Conservation (phyloP, 345 rosid species). For the Chamaenerion angustifolium region DNA sequence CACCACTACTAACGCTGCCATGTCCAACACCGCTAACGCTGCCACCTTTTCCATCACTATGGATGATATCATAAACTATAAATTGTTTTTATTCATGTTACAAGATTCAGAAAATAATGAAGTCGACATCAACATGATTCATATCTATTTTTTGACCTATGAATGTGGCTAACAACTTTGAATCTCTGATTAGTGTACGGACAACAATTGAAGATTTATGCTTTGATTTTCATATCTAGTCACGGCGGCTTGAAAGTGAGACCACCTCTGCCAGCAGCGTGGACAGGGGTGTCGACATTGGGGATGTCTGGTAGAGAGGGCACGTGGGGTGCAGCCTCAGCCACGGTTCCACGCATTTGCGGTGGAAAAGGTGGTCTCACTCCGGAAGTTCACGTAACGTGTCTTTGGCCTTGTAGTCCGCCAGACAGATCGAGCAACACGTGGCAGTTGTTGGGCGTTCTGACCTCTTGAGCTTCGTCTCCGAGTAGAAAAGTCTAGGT, state of each 20-base stretch:
- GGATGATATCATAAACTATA: too few relatives aligned
- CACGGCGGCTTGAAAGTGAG: slow-evolving; percentile 6
- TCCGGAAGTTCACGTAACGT: slow-evolving; percentile 17
- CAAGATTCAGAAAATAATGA: too few relatives aligned
- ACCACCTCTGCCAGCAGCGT: slow-evolving; percentile 12
- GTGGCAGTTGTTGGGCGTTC: slow-evolving; percentile 4
- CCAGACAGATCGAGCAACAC: slow-evolving; percentile 24
- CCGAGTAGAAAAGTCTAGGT: slow-evolving; percentile 16
- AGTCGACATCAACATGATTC: too few relatives aligned
- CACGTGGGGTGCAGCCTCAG: slow-evolving; percentile 19
- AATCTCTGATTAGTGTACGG: too few relatives aligned
- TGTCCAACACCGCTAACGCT: too few relatives aligned
- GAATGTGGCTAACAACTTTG: too few relatives aligned
- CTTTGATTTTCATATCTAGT: background rate
- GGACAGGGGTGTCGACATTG: slow-evolving; percentile 10
- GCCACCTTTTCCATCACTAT: too few relatives aligned
- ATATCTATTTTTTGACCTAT: too few relatives aligned
- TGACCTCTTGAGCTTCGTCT: slow-evolving; percentile 8
- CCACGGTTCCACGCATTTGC: slow-evolving; percentile 23
- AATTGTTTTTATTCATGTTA: too few relatives aligned
- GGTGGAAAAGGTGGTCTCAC: slow-evolving; percentile 24
- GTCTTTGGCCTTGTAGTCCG: slow-evolving; percentile 18
- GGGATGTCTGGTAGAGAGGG: slow-evolving; percentile 23
- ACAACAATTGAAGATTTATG: too few relatives aligned
- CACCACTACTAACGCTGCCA: too few relatives aligned